Evolutionary conservation across 257 asterid genomes (phyloP).

Genomic region (Nicotiana attenuata): DNA sequence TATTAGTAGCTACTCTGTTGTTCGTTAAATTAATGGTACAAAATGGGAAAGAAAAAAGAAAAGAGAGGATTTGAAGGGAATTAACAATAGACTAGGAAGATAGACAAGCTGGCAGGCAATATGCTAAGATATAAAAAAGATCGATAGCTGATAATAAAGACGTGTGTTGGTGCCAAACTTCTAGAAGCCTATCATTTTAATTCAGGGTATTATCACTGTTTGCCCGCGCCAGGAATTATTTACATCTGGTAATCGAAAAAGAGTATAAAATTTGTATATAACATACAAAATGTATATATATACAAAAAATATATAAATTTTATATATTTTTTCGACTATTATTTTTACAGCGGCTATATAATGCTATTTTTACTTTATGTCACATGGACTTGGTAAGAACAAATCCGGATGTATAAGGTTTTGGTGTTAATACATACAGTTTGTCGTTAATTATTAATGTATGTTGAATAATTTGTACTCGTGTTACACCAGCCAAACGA

Average conservation of each 20-base stretch:
- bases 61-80: background rate
- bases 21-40: too few species aligned
- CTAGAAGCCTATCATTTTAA: background rate
- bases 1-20: background rate
- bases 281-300: too few species aligned
- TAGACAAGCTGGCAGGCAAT: background rate
- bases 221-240: too few species aligned
- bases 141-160: background rate
- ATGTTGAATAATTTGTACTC: background rate
- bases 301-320: too few species aligned
- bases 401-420: background rate
- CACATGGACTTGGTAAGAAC: background rate
- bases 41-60: background rate
- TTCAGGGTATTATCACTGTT: too few species aligned
- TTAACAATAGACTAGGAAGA: background rate
- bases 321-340: too few species aligned
- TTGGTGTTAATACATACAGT: background rate
- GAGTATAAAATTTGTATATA: too few species aligned
- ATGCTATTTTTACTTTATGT: background rate
- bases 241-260: too few species aligned
- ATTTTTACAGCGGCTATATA: too few species aligned
- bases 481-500: background rate
- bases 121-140: background rate
- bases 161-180: background rate
- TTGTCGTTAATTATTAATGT: background rate